Conservation (phyloP, 805 yeast species). For the Priceomyces castillae region DNA sequence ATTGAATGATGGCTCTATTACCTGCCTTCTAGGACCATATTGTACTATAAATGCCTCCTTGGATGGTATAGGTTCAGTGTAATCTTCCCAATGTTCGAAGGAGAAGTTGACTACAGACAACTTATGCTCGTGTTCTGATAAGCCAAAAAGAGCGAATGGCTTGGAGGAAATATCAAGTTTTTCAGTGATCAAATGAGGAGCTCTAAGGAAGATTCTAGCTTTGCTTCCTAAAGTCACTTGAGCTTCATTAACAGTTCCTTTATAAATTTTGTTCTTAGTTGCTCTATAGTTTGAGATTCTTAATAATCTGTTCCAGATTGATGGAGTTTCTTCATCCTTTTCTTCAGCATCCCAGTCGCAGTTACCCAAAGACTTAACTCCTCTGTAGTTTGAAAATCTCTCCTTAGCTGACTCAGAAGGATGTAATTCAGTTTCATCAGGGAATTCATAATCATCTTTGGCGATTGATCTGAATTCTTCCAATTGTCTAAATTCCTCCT, state of each 20-base stretch:
- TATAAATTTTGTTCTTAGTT: slow-evolving; percentile 64
- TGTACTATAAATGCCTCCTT: slow-evolving; percentile 79
- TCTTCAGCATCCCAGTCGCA: slow-evolving; percentile 90
- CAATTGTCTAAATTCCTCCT: slow-evolving; percentile 80
- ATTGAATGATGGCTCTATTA: slow-evolving; percentile 79
- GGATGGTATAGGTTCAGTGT: slow-evolving; percentile 81
- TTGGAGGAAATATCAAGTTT: slow-evolving; percentile 39
- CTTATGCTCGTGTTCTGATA: slow-evolving; percentile 84
- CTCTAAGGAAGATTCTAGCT: slow-evolving; percentile 57
- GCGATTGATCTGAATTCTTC: slow-evolving; percentile 64
- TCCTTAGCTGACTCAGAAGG: slow-evolving; percentile 77
- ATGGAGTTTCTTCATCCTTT: slow-evolving; percentile 69
- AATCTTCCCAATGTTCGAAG: slow-evolving; percentile 85
- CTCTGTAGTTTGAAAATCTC: slow-evolving; percentile 75
- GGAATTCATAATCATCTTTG: slow-evolving; percentile 86
- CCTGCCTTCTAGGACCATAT: slow-evolving; percentile 88
- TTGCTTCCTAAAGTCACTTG: slow-evolving; percentile 56
- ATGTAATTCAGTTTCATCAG: slow-evolving; percentile 87
- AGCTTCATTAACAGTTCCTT: slow-evolving; percentile 50
- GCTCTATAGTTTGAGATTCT: slow-evolving; percentile 76
- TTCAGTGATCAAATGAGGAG: slow-evolving; percentile 48
- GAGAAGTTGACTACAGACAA: slow-evolving; percentile 79
- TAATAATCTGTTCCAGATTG: slow-evolving; percentile 71
- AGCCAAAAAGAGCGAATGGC: slow-evolving; percentile 68
- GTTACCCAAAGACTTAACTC: slow-evolving; percentile 75